These are phyloP conservation scores for Penicillium corylophilum DNA, from an alignment of 2,329 filamentous ascomycete species.

Conservation along the genomic window DNA sequence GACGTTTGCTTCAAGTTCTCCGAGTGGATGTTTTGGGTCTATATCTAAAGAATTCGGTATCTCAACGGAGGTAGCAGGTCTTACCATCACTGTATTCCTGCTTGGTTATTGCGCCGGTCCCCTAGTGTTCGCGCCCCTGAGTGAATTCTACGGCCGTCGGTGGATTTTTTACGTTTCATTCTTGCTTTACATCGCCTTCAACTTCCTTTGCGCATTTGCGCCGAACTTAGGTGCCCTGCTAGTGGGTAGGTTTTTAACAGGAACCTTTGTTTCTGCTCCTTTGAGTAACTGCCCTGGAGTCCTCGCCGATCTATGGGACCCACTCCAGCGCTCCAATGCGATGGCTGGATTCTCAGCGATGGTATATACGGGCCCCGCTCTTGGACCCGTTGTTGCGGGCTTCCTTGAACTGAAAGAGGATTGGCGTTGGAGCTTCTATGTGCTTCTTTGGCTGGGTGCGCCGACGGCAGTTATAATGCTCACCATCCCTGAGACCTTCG, in stretches of 20 bases:
- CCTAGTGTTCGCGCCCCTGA: constrained; percentile 64
- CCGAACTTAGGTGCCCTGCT: constrained; percentile 55
- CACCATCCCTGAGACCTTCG: constrained; percentile 60
- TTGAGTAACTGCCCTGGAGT: constrained; percentile 49
- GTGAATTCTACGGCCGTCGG: constrained; percentile 60
- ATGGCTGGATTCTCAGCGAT: constrained; percentile 56
- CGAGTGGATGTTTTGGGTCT: constrained; percentile 39
- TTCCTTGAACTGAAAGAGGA: constrained; percentile 57
- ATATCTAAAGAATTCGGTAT: constrained; percentile 50
- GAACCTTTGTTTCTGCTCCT: constrained; percentile 54
- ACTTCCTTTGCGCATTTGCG: constrained; percentile 51
- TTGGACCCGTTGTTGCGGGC: constrained; percentile 57
- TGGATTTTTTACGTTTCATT: constrained; percentile 49
- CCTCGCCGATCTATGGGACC: constrained; percentile 55
- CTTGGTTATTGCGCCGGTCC: constrained; percentile 64
- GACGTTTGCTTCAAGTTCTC: constrained; percentile 53
- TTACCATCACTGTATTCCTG: constrained; percentile 64
- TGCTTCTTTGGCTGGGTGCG: constrained; percentile 42
- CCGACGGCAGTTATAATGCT: constrained; percentile 49
- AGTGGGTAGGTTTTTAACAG: constrained; percentile 56
- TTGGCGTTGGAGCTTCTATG: constrained; percentile 49
- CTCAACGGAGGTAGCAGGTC: constrained; percentile 48
- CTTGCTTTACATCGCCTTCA: constrained; percentile 42
- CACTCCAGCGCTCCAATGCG: constrained; percentile 53
- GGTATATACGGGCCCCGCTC: constrained; percentile 55